These are phyloP conservation scores for Cronartium quercuum DNA, from an alignment of 1,284 basidiomycete species.

Conservation along the genomic window DNA sequence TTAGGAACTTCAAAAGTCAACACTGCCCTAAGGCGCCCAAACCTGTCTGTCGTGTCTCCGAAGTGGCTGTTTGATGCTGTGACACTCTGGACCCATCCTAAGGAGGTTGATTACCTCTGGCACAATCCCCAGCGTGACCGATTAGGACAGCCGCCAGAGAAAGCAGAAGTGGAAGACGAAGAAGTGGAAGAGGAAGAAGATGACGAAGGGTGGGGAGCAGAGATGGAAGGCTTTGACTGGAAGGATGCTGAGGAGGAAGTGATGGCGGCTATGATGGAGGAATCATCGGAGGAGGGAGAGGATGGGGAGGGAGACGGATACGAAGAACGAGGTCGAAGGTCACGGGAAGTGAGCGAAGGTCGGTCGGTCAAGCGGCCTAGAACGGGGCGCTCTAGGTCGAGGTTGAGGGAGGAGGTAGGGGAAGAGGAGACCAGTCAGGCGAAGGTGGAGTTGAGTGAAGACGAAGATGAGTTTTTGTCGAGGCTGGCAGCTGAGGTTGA, in stretches of 20 bases:
- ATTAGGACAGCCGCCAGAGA: conserved; percentile 22
- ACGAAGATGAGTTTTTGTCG: conserved; percentile 35
- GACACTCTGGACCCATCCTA: conserved; percentile 68
- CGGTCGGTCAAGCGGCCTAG: background rate
- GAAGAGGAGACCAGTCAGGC: background rate
- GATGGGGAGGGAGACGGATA: conserved; percentile 5
- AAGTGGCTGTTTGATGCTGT: conserved; percentile 82
- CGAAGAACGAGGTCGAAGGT: background rate
- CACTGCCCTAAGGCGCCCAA: conserved; percentile 60
- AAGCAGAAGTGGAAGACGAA: background rate
- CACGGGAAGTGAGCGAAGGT: background rate
- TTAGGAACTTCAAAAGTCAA: conserved; percentile 85
- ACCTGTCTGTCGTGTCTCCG: conserved; percentile 75
- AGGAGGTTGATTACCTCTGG: conserved; percentile 62
- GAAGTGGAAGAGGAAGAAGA: conserved; percentile 12
- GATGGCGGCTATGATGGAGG: conserved; percentile 29
- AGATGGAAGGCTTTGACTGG: conserved; percentile 22
- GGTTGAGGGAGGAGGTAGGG: background rate
- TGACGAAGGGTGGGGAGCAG: conserved; percentile 16
- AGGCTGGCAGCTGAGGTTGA: conserved; percentile 35
- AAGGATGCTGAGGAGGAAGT: conserved; percentile 34
- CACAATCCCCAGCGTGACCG: background rate
- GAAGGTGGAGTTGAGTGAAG: conserved; percentile 11
- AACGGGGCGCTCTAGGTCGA: background rate
- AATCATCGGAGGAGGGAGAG: conserved; percentile 13